Percentiles rank a stretch among this genome's conserved stretches.
Conservation (phyloP, 352 stramenopile genomes). For the Phytophthora tubulina region DNA sequence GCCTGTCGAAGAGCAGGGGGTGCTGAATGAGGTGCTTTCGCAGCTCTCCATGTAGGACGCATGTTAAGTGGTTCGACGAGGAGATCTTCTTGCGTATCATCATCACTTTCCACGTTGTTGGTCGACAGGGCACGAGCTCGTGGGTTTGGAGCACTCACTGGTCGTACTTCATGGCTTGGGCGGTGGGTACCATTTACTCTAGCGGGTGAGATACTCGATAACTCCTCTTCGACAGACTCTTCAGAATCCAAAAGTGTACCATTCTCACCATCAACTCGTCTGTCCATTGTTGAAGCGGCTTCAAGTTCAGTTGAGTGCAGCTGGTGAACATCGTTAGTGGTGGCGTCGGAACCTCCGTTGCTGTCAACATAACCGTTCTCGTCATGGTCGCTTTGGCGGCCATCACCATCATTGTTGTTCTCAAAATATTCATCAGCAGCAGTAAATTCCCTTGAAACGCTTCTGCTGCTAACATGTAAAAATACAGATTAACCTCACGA, state of each 20-base stretch:
- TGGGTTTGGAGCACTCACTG: constrained; percentile 25
- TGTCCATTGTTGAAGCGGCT: not conserved
- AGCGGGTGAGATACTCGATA: not conserved
- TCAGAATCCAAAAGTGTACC: constrained; percentile 1
- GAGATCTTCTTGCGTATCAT: constrained; percentile 13
- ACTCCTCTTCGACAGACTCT: constrained; percentile 5
- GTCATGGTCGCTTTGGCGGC: not conserved
- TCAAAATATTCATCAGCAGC: constrained; percentile 6
- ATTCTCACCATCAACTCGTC: not conserved
- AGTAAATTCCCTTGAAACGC: not conserved
- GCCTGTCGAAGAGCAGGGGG: constrained; percentile 26
- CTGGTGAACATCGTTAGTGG: not conserved
- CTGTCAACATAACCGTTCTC: constrained; percentile 4
- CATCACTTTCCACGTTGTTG: constrained; percentile 15
- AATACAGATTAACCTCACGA: constrained; percentile 4
- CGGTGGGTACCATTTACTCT: not conserved
- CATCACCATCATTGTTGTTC: constrained; percentile 2
- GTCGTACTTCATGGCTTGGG: constrained; percentile 6
- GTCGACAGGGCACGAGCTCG: not conserved
- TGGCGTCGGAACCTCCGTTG: not conserved
- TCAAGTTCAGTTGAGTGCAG: constrained; percentile 8
- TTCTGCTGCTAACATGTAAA: constrained; percentile 8
- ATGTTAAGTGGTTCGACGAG: constrained; percentile 2
- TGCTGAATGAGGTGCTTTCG: constrained; percentile 42
- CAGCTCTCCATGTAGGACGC: constrained; percentile 26